A percentile compares a stretch with the other conserved stretches of the same genome.
Evolutionary conservation across 179 eudicot genomes (phyloP).

Genomic region (Patellifolia procumbens): DNA sequence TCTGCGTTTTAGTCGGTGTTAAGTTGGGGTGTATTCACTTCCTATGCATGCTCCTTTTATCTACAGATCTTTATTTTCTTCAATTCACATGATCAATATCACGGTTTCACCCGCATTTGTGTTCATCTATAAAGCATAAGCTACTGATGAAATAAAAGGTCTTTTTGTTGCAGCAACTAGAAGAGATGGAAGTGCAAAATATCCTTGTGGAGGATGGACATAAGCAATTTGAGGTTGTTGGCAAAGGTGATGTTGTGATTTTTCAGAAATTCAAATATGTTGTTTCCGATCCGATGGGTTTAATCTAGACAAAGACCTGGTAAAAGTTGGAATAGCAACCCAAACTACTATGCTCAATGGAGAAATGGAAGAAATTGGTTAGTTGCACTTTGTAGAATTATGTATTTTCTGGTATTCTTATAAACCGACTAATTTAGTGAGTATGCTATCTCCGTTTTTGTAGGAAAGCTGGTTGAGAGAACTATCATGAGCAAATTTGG

Average conservation of each 20-base stretch:
- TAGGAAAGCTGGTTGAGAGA: conserved; percentile 84
- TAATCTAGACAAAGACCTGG: conserved; percentile 87
- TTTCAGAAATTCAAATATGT: conserved; percentile 94
- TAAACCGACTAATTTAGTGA: neutral
- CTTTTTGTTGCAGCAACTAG: conserved; percentile 56
- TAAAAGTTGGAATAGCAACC: conserved; percentile 90
- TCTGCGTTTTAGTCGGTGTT: no score
- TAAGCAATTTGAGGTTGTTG: conserved; percentile 78
- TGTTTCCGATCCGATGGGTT: conserved; percentile 81
- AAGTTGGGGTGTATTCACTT: neutral
- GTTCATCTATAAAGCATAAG: neutral
- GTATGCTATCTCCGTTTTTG: conserved; percentile 16
- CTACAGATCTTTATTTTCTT: neutral
- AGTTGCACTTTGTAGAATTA: conserved; percentile 40
- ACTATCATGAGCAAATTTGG: conserved; percentile 94
- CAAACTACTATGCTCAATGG: conserved; percentile 99
- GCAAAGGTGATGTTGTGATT: conserved; percentile 87
- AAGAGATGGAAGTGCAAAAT: conserved; percentile 81
- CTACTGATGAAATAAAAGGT: conserved; percentile 8
- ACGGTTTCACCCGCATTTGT: conserved; percentile 26
- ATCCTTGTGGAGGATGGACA: conserved; percentile 70
- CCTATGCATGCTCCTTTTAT: neutral
- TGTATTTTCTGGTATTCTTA: neutral
- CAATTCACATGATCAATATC: neutral
- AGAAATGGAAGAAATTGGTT: conserved; percentile 97